Evolutionary conservation across 2,329 filamentous ascomycete species (phyloP), one percentile per base, ranked within the genome.

Genomic region (Tolypocladium inflatum): DNA sequence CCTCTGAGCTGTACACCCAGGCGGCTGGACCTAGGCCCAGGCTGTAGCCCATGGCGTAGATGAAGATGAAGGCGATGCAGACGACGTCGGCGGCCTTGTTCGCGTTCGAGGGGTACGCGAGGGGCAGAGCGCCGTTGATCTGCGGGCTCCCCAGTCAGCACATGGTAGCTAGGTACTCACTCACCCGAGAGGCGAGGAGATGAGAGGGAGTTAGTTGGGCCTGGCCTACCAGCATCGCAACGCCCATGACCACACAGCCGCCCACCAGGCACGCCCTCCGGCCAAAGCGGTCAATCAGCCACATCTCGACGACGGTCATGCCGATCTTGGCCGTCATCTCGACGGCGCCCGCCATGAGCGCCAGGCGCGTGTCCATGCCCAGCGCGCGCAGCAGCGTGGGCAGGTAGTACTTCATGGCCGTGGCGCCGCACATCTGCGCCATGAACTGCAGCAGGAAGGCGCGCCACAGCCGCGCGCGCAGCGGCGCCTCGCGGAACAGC

Each of bases 1-100:
- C 79, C 71, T 85, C 81, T 0, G 80, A 76, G n/a, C 79, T 79
- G 60, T 84, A 84, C 0, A 84, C 79, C 81, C 81, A 85, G 0
- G 80, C 74, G 1, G 80, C 77, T 0, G 81, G 80, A 0, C 81
- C 81, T 50, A 84, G 82, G 0, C 81, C 80, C 60, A 84, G 72
- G 55, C 78, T 82, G 64, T 82, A 84, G 0, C 81, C 81, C 55
- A 84, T 73, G 9, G 80, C 79, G 65, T 82, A 85, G 50, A 84
- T 69, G 64, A 84, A 84, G 45, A 84, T 79, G 64, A 83, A 83
- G 13, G 78, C 70, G 26, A 83, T 75, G 63, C 80, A 83, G 4
- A 73, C 66, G 51, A 78, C 74, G 65, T 84, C 79, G 0, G 81
- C 73, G 0, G 66, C 71, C 15, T 68, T 71, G 66, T 77, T 82